Evolutionary conservation across 345 rosid genomes (phyloP), one percentile per base, ranked within the genome.

Genomic region (Lenwebbia sp.): DNA sequence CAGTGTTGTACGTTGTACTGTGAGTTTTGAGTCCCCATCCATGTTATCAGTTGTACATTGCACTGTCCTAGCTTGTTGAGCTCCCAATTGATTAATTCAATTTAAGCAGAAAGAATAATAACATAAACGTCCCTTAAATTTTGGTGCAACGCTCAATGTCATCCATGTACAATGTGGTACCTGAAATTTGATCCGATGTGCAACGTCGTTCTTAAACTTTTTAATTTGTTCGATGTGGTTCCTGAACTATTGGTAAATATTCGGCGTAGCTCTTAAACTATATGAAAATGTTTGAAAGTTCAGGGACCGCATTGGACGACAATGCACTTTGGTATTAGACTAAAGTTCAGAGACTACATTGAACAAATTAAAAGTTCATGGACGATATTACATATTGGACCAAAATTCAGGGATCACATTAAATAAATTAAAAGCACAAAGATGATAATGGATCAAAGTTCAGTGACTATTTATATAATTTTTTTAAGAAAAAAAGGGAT

Each of bases 201-300:
- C 3, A 28, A 14, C 14, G 4, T 28, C 0, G 0, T 60, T 14
- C 0, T 0, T 1, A 0, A 14, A 62, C 28, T 14, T 28, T 62
- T 28, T 3, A 62, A 28, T 62, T 62, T 62, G 15, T 28, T 62
- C 0, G 8, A 62, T 62, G 14, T 62, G 10, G 2, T 62, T 2
- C 0, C 3, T 28, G 0, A 8, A 60, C 0, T 62, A 28, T 7
- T 62, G 21, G 0, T 28, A 28, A 6, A 58, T 58, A 13, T 26
- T 5, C 28, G n/a, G 3, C 13, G 0, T 26, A 13, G 5, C 10
- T 3, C 4, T 12, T n/a, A 60, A n/a, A n/a, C 4, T 28, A 60
- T 28, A 14, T 28, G 21, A 28, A 11, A 62, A 54, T 54, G 4
- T 6, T 54, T 54, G 7, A 54, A 54, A 7, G 1, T 30, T 62